Evolutionary conservation across 176 grass and related monocot species (phyloP), one percentile per base, ranked within the genome.

Genomic region (Bromus sterilis): DNA sequence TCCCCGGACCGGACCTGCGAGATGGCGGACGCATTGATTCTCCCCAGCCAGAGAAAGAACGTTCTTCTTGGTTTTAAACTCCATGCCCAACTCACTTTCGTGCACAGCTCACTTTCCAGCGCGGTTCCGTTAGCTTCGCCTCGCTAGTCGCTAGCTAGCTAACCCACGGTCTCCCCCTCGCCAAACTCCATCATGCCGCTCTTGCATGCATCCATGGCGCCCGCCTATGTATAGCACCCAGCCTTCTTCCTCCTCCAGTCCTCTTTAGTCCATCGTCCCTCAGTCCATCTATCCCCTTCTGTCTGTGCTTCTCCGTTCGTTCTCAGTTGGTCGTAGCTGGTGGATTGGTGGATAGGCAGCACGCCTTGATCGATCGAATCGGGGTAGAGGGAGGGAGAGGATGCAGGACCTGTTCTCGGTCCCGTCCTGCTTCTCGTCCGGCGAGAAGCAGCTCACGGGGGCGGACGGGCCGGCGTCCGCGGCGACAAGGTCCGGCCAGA

Each of bases 351-450:
- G 49, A 13, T 33, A 40, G 36, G 41, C 29, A 15, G n/a, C 56
- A 33, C 7, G 11, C 29, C 67, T 74, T 87, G 36, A 62, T 72
- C 75, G 58, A 21, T 75, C 24, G 11, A 24, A 44, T 49, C 44
- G 33, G 33, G 6, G 9, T 9, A 62, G 80, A 41, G 25, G n/a
- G 60, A 64, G 16, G 4, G 33, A 43, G 23, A 93, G 11, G 68
- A 95, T 97, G 94, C 94, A 97, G 75, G 89, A 94, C 78, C 21
- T 90, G 40, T 91, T 97, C 56, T 92, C 86, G 2, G 85, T 93
- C 23, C 91, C 91, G 40, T 97, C 91, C 11, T 97, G 94, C 24
- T 97, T 97, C 70, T 91, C 88, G 33, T 83, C 91, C 2, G 88
- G 78, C 4, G 91, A 94, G 76, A 93, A 91, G 79, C 68, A 72